Evolutionary conservation across 441 rosid genomes (phyloP).

Genomic region (Mallotus japonicus): DNA sequence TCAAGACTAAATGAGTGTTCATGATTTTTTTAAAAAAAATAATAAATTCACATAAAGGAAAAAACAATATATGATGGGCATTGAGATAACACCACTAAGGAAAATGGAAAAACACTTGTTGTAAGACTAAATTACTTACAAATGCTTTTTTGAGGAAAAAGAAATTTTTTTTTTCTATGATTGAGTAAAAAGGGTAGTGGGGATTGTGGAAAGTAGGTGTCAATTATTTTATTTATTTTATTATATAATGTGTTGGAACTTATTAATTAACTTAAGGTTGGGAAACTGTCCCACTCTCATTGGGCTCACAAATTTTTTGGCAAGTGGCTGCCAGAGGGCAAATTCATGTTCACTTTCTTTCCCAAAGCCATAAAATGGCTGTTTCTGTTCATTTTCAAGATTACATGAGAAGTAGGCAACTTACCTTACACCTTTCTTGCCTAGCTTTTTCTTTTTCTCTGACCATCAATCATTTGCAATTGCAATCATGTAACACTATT

Average conservation of each 20-base stretch:
- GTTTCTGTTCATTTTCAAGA: slow-evolving; percentile 4
- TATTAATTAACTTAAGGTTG: not conserved
- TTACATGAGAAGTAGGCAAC: not conserved
- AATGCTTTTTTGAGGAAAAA: not conserved
- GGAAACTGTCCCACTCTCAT: not conserved
- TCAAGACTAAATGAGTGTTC: too few relatives aligned
- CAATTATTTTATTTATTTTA: not conserved
- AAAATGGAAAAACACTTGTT: not conserved
- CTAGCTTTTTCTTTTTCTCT: not conserved
- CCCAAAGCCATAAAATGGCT: not conserved
- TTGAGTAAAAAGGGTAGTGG: not conserved
- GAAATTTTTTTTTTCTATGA: not conserved
- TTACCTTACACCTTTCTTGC: not conserved
- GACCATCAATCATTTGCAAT: not conserved
- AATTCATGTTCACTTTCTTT: not conserved
- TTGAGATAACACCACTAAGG: not conserved
- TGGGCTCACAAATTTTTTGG: not conserved
- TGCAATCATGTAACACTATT: too few relatives aligned
- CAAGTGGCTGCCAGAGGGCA: not conserved
- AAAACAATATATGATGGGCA: not conserved
- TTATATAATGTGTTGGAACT: not conserved
- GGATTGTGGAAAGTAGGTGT: not conserved
- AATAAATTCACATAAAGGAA: too few relatives aligned
- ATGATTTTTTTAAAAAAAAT: too few relatives aligned
- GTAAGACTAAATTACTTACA: not conserved